phyloP scores from a whole-genome alignment of 2,329 filamentous ascomycete genomes.

The Aquanectria penicillioides region DNA sequence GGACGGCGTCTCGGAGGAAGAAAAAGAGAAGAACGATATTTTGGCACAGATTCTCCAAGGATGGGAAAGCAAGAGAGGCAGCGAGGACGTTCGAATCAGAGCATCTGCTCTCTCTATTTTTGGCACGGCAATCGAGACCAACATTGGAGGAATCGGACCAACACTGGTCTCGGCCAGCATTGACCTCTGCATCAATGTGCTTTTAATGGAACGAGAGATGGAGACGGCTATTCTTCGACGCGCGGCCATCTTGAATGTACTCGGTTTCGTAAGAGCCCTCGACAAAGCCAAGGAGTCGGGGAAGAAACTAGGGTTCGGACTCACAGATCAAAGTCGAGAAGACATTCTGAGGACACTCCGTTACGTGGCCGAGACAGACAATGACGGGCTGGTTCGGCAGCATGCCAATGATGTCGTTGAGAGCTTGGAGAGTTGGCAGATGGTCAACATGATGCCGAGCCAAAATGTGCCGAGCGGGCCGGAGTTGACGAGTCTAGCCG shows the following conservation, averaged over 20 bases:
- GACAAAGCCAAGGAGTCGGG: conserved; percentile 61
- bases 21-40: conserved; percentile 59
- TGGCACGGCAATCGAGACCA: conserved; percentile 67
- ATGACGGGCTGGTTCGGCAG: conserved; percentile 73
- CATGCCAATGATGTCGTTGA: conserved; percentile 76
- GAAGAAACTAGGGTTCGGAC: conserved; percentile 61
- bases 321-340: conserved; percentile 64
- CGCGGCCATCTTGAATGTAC: conserved; percentile 71
- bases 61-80: conserved; percentile 73
- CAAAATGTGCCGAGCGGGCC: conserved; percentile 34
- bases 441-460: conserved; percentile 60
- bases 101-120: conserved; percentile 76
- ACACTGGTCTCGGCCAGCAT: conserved; percentile 64
- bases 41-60: conserved; percentile 70
- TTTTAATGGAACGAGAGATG: conserved; percentile 68
- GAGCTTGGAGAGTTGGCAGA: conserved; percentile 70
- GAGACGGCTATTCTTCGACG: conserved; percentile 73
- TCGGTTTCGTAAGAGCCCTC: conserved; percentile 70
- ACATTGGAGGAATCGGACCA: conserved; percentile 65
- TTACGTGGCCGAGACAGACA: conserved; percentile 74
- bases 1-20: conserved; percentile 56
- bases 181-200: conserved; percentile 70
- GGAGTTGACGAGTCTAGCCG: conserved; percentile 48
- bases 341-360: conserved; percentile 70
- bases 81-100: conserved; percentile 76